Evolutionary conservation across 2,329 filamentous ascomycete genomes (phyloP).

Genomic region (Claviceps sp.): DNA sequence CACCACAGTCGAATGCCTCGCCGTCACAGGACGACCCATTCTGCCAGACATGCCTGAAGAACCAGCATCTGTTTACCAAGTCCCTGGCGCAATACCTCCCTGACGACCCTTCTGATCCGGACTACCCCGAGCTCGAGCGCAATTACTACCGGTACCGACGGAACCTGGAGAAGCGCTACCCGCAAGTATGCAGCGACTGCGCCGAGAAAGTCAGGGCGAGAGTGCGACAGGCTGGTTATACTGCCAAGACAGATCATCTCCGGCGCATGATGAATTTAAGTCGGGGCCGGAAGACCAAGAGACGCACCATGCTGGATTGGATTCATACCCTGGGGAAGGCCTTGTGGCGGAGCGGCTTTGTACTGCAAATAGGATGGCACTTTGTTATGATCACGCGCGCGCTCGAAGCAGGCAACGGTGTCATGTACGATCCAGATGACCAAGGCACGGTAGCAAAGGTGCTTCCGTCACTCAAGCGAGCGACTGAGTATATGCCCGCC

Average conservation of each 20-base stretch:
- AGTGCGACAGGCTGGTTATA: constrained; percentile 61
- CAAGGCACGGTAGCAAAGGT: constrained; percentile 8
- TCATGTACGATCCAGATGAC: constrained; percentile 22
- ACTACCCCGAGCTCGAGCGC: constrained; percentile 54
- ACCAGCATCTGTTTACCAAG: constrained; percentile 69
- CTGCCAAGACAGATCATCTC: constrained; percentile 70
- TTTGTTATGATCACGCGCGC: constrained; percentile 15
- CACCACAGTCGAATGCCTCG: constrained; percentile 19
- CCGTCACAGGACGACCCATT: constrained; percentile 30
- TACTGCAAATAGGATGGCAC: constrained; percentile 39
- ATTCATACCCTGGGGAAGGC: constrained; percentile 28
- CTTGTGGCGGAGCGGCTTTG: constrained; percentile 35
- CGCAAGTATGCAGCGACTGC: constrained; percentile 75
- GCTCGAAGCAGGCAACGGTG: constrained; percentile 15
- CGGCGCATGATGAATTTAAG: constrained; percentile 60
- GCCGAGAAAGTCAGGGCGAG: constrained; percentile 58
- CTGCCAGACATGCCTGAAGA: constrained; percentile 73
- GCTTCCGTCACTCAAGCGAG: constrained; percentile 7
- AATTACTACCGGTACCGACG: constrained; percentile 57
- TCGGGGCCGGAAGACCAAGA: constrained; percentile 21
- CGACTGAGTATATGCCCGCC: constrained; percentile 23
- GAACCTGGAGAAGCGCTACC: constrained; percentile 69
- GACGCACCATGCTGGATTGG: constrained; percentile 27
- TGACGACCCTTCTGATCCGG: constrained; percentile 47
- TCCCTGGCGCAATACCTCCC: constrained; percentile 70